Conservation (phyloP, 805 yeast species). For the Pichia kluyveri region DNA sequence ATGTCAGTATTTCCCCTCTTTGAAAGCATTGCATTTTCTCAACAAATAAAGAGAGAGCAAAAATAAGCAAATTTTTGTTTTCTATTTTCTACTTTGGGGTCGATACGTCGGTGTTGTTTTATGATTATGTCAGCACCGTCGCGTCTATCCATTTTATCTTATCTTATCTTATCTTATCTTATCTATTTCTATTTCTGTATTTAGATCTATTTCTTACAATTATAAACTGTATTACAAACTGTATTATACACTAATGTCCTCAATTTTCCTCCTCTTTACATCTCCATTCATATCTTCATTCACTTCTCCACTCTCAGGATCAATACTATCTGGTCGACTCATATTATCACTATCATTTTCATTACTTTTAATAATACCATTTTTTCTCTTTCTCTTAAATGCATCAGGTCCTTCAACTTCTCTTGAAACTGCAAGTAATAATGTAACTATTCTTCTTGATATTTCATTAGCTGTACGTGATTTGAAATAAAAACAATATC, state of each 20-base stretch:
- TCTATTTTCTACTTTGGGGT: too few species aligned
- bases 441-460: conserved; percentile 59
- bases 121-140: too few species aligned
- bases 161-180: too few species aligned
- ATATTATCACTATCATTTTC: conserved; percentile 1
- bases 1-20: neutral
- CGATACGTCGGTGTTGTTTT: too few species aligned
- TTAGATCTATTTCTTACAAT: too few species aligned
- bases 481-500: conserved; percentile 64
- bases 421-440: conserved; percentile 58
- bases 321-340: conserved; percentile 28
- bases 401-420: conserved; percentile 59
- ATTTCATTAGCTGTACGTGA: conserved; percentile 68
- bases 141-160: too few species aligned
- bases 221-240: too few species aligned
- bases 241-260: conserved; percentile 1
- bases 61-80: too few species aligned
- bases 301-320: conserved; percentile 2
- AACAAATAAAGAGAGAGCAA: neutral
- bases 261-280: neutral
- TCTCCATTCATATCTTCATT: neutral
- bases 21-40: neutral
- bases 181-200: too few species aligned
- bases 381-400: conserved; percentile 36
- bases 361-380: conserved; percentile 7